These are phyloP conservation scores for Fusarium sp. DNA, from an alignment of 2,329 filamentous ascomycete genomes.

Conservation along the genomic window DNA sequence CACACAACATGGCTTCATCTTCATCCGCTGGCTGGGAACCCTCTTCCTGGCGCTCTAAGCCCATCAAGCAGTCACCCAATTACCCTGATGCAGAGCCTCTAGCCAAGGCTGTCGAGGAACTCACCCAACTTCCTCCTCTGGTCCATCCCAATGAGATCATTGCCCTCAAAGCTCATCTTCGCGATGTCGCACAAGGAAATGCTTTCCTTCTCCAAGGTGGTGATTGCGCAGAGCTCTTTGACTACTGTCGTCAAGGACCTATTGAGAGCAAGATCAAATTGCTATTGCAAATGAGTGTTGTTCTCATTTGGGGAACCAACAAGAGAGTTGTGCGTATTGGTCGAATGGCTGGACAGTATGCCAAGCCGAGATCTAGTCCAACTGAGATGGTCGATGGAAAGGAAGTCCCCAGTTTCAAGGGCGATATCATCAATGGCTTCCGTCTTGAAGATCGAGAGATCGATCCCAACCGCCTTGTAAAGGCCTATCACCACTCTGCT, in stretches of 20 bases:
- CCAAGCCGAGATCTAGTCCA: slow-evolving; percentile 91
- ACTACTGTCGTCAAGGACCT: slow-evolving; percentile 88
- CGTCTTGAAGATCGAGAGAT: slow-evolving; percentile 78
- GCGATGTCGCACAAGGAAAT: slow-evolving; percentile 88
- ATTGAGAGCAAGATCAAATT: slow-evolving; percentile 98
- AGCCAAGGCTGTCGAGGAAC: slow-evolving; percentile 68
- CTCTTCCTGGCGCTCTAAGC: slow-evolving; percentile 78
- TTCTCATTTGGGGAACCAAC: slow-evolving; percentile 87
- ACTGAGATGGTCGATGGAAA: slow-evolving; percentile 83
- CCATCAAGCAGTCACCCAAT: slow-evolving; percentile 78
- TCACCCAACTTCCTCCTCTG: slow-evolving; percentile 76
- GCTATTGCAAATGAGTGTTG: slow-evolving; percentile 94
- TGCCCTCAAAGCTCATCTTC: slow-evolving; percentile 79
- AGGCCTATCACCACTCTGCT: slow-evolving; percentile 94
- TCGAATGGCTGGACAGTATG: slow-evolving; percentile 96
- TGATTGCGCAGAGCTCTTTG: slow-evolving; percentile 96
- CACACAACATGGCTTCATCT: slow-evolving; percentile 46
- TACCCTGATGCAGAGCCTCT: slow-evolving; percentile 73
- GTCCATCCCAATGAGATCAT: slow-evolving; percentile 84
- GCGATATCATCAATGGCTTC: slow-evolving; percentile 95
- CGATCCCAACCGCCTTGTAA: slow-evolving; percentile 84
- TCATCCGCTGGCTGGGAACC: slow-evolving; percentile 60
- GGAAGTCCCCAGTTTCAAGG: slow-evolving; percentile 88
- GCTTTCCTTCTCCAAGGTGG: slow-evolving; percentile 96
- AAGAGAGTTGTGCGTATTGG: slow-evolving; percentile 92